Evolutionary conservation across 176 grass and related monocot genomes (phyloP).

Genomic region (Avena atlantica): DNA sequence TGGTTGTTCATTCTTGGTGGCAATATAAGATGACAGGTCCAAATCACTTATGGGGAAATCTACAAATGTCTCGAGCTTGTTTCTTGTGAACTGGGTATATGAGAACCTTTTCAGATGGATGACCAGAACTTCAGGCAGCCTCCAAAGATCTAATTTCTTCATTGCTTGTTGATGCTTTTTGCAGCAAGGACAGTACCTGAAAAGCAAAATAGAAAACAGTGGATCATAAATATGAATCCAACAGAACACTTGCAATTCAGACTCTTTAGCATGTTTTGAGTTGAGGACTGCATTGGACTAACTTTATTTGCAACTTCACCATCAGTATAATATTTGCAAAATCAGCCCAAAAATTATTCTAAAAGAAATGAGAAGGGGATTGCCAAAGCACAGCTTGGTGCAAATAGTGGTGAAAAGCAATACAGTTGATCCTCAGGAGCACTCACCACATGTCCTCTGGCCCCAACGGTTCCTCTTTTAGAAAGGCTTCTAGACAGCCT

Average conservation of each 20-base stretch:
- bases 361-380: conserved; percentile 27
- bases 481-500: conserved; percentile 89
- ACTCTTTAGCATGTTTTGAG: conserved; percentile 13
- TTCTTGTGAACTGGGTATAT: conserved; percentile 82
- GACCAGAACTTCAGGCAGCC: conserved; percentile 84
- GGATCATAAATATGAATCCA: conserved; percentile 37
- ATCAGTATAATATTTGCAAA: background rate
- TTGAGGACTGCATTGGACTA: background rate
- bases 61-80: conserved; percentile 90
- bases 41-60: conserved; percentile 85
- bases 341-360: conserved; percentile 26
- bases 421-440: conserved; percentile 40
- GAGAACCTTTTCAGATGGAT: conserved; percentile 97
- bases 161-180: conserved; percentile 89
- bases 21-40: conserved; percentile 71
- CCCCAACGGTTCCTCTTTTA: conserved; percentile 86
- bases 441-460: conserved; percentile 93
- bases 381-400: conserved; percentile 7
- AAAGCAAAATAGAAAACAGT: conserved; percentile 36
- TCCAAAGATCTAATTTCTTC: conserved; percentile 98
- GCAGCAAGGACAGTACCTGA: conserved; percentile 90
- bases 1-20: conserved; percentile 45
- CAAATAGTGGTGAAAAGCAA: conserved; percentile 49
- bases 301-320: conserved; percentile 26
- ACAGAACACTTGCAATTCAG: conserved; percentile 32